Conservation (phyloP, 352 stramenopile genomes). For the Pythium oligandrum region DNA sequence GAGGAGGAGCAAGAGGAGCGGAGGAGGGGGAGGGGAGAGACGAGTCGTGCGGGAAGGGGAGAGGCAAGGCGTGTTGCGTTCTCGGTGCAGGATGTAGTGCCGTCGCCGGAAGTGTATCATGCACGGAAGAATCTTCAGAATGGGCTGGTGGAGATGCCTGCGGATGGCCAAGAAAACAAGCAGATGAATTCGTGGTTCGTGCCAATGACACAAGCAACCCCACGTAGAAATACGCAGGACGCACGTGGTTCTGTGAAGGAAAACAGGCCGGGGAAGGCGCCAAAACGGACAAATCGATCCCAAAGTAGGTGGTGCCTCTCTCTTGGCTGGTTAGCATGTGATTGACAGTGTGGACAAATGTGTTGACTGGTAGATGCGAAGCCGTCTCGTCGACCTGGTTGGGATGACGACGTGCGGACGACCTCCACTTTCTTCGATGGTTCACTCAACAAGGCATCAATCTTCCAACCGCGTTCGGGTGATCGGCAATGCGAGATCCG, state of each 20-base stretch:
- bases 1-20: neutral
- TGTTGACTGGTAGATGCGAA: neutral
- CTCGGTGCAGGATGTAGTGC: constrained; percentile 30
- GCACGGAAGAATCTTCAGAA: too few relatives aligned
- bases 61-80: constrained; percentile 37
- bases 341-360: too few relatives aligned
- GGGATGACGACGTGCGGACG: constrained; percentile 34
- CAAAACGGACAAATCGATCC: too few relatives aligned
- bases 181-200: too few relatives aligned
- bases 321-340: too few relatives aligned
- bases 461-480: constrained; percentile 44
- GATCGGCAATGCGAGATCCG: constrained; percentile 30
- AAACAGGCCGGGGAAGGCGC: too few relatives aligned
- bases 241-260: too few relatives aligned
- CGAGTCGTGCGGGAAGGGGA: neutral
- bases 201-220: constrained; percentile 1
- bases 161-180: too few relatives aligned
- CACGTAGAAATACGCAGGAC: neutral
- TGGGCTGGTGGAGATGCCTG: too few relatives aligned
- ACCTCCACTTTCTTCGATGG: constrained; percentile 35
- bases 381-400: constrained; percentile 25
- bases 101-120: constrained; percentile 38
- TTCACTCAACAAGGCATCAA: constrained; percentile 40
- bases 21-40: neutral
- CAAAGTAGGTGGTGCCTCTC: too few relatives aligned